phyloP scores from a whole-genome alignment of 2,329 filamentous ascomycete species.

The Verticillium tricorpus region DNA sequence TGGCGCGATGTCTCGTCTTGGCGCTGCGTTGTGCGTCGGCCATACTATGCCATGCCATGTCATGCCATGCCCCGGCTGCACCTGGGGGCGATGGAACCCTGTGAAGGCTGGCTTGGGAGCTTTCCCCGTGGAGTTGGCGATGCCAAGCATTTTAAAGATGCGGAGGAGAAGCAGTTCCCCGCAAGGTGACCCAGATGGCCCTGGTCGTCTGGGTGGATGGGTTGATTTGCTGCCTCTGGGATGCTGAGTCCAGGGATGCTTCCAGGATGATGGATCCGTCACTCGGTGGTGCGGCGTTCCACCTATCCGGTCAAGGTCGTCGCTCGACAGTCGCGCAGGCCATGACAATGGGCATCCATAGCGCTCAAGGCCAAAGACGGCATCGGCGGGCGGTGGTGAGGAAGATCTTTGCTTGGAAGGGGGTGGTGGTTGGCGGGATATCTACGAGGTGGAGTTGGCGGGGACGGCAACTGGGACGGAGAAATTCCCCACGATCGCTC shows the following conservation, averaged over 20 bases:
- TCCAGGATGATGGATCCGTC: background rate
- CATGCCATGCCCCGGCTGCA: background rate
- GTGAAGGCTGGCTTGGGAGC: background rate
- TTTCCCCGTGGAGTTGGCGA: background rate
- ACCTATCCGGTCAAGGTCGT: background rate
- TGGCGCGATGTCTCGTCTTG: background rate
- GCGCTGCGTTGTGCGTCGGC: background rate
- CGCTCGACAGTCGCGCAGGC: background rate
- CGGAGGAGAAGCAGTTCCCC: background rate
- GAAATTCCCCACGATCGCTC: background rate
- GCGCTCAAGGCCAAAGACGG: background rate
- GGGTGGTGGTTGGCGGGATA: slow-evolving; percentile 2
- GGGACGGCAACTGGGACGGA: background rate
- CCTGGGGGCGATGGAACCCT: background rate
- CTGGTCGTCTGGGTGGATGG: background rate
- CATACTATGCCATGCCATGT: background rate
- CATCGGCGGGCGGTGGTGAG: background rate
- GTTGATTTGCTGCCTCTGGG: no score
- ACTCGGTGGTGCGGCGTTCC: background rate
- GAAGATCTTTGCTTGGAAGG: background rate
- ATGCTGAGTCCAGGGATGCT: background rate
- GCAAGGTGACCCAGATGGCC: background rate
- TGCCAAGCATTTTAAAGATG: background rate
- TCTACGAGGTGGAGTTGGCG: background rate
- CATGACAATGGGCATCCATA: background rate